Base-by-base conservation (phyloP, 2,329 filamentous ascomycete genomes). In the Thielaviopsis ethacetica region DNA sequence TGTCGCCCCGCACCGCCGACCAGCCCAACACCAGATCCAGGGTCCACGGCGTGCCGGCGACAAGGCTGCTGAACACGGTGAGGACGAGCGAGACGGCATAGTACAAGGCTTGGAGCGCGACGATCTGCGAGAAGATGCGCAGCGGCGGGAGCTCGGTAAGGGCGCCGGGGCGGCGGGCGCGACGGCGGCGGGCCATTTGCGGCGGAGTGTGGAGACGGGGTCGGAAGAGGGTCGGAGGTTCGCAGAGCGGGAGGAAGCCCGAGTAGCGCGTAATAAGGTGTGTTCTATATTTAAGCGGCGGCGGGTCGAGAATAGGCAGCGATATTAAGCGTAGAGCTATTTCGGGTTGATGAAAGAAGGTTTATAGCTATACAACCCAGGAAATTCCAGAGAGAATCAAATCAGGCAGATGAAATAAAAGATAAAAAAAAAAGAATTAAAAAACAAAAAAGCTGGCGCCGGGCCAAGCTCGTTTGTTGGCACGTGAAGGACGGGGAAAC, bases 141-240 rank as follows among this genome's bases (percentile, higher is more conserved):
- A 82, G 72, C 10, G 81, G 81, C 12, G 77, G 79, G n/a, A 83
- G 75, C 64, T 83, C 80, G 58, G 77, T 71, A 49, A 82, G 74
- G 64, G 80, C 80, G 69, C 81, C 80, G 53, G 80, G 71, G 65
- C 80, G 77, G 56, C 79, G 80, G 58, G 80, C 78, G 65, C 77
- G 76, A 62, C 79, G 74, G 61, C 79, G 73, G 61, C 79, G 77
- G 50, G 79, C 68, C 80, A 82, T 80, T n/a, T 41, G 21, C 24
- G 51, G 15, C n/a, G 22, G 34, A 27, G 30, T 61, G 38, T 30
- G 13, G 41, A 34, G 56, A 26, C 6, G 41, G 26, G 13, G 3
- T 15, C 7, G 26, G 27, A 10, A 34, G 30, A 34, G 30, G 30
- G 10, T 34, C 30, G 30, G 30, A 34, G 30, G 10, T 34, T 34